Base-by-base conservation (phyloP, 1,139 yeast genomes). In the Nakaseomyces uthaithaninus region DNA sequence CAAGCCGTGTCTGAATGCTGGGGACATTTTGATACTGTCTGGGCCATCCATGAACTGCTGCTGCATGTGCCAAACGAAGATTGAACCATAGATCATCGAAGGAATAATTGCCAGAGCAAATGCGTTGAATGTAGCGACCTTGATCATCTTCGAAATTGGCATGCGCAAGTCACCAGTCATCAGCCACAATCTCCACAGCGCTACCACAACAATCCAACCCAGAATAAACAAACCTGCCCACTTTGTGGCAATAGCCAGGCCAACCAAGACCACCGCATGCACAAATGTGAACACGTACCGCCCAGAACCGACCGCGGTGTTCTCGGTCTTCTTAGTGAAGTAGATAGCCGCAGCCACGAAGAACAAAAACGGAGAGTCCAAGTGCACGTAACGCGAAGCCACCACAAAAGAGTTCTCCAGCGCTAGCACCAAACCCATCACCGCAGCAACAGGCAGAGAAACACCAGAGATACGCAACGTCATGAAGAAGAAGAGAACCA, bases 151-250 rank as follows among this genome's bases (percentile, higher is more conserved):
- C 9, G 45, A 36, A 24, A 56, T 49, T n/a, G 64, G 57, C 39
- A 46, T 59, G 3, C 73, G 57, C 57, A 89, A 72, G 64, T 93
- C 98, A 52, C 97, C 98, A 58, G 87, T 66, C 45, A 82, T 63
- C 59, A 85, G 75, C 95, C 95, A 87, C 52, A 91, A 63, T 58
- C 85, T 93, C 64, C 76, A 72, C 15, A 78, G 59, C 48, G 93
- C 85, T 47, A 76, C 60, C 6, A 73, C 41, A 40, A 97, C 97
- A 47, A 84, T 75, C 97, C 97, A 93, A 10, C 81, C 86, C 49
- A 89, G 64, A 31, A 97, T 87, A 69, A 89, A 91, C 38, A 89
- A 66, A 42, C 98, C 98, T 40, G 87, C 96, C 97, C 97, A 91
- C 63, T 91, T 93, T 37, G 95, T 79, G 37, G 89, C 77, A 28